Percentiles rank a stretch among this genome's conserved stretches.
These are phyloP conservation scores for Ascomycota sp. DNA, from an alignment of 2,329 filamentous ascomycete species.

Conservation along the genomic window DNA sequence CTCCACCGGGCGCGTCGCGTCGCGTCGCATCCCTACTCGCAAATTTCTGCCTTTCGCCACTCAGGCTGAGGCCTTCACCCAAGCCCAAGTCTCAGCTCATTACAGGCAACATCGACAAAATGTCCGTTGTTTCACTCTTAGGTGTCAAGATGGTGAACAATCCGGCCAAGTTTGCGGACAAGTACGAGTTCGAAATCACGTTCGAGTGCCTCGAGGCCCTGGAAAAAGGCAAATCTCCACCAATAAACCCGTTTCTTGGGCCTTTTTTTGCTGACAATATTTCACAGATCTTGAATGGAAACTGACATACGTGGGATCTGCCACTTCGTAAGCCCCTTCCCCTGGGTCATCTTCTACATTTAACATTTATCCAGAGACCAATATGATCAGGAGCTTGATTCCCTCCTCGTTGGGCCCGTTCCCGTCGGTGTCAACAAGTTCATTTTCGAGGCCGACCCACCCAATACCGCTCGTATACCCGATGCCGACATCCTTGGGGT, in stretches of 20 bases:
- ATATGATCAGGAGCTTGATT: conserved; percentile 95
- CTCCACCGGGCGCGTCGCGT: too few species aligned
- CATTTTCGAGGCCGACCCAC: conserved; percentile 84
- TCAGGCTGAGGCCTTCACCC: too few species aligned
- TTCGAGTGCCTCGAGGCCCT: conserved; percentile 92
- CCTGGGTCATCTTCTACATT: conserved; percentile 5
- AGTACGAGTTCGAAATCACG: conserved; percentile 95
- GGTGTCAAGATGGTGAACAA: conserved; percentile 95
- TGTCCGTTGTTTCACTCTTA: conserved; percentile 91
- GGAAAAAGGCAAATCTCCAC: conserved; percentile 48
- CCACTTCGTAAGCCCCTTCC: conserved; percentile 54
- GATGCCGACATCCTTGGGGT: conserved; percentile 90
- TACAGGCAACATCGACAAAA: conserved; percentile 15
- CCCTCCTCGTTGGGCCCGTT: conserved; percentile 87
- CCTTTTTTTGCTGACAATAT: not conserved
- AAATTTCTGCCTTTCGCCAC: too few species aligned
- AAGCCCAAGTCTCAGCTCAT: not conserved
- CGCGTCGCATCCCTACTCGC: too few species aligned
- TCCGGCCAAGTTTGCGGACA: conserved; percentile 75
- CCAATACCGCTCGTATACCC: conserved; percentile 74
- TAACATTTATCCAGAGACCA: conserved; percentile 45
- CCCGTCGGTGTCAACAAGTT: conserved; percentile 97
- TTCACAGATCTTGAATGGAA: conserved; percentile 89
- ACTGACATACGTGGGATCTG: conserved; percentile 93
- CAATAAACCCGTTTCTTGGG: not conserved